These are phyloP conservation scores for Dryadomyces quercivorus DNA, from an alignment of 2,329 filamentous ascomycete genomes.

Conservation along the genomic window DNA sequence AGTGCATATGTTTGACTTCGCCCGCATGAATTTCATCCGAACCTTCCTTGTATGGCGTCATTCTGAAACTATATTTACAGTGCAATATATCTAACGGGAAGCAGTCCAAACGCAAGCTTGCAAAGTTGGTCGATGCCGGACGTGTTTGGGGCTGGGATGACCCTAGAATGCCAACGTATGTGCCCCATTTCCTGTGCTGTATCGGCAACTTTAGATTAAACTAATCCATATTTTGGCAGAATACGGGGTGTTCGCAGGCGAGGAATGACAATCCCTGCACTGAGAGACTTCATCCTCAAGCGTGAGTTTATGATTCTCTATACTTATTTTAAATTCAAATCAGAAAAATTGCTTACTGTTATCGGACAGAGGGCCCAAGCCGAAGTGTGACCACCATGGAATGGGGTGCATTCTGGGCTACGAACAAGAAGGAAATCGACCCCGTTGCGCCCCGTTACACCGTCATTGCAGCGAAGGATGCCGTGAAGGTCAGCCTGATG, in stretches of 20 bases:
- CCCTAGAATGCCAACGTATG: constrained; percentile 64
- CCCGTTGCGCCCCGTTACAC: constrained; percentile 64
- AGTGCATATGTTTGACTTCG: constrained; percentile 78
- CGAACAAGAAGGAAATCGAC: constrained; percentile 76
- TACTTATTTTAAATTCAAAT: neutral
- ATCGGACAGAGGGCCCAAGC: constrained; percentile 51
- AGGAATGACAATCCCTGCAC: constrained; percentile 66
- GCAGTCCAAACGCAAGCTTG: constrained; percentile 69
- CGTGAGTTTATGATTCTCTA: constrained; percentile 18
- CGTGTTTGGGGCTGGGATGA: constrained; percentile 79
- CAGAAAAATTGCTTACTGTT: neutral
- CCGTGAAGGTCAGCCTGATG: constrained; percentile 57
- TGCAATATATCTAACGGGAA: neutral
- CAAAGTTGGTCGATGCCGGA: constrained; percentile 66
- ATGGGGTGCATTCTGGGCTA: constrained; percentile 62
- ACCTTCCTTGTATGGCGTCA: constrained; percentile 45
- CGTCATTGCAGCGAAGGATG: constrained; percentile 56
- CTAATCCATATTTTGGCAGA: neutral
- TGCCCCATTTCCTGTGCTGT: constrained; percentile 19
- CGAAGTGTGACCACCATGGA: constrained; percentile 78
- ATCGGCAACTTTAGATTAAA: too few species aligned
- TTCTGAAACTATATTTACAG: neutral
- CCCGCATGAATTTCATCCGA: constrained; percentile 71
- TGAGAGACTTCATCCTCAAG: constrained; percentile 74
- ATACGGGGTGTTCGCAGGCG: constrained; percentile 60